Conservation (phyloP, 1,284 basidiomycete species). For the Tilletia horrida region DNA sequence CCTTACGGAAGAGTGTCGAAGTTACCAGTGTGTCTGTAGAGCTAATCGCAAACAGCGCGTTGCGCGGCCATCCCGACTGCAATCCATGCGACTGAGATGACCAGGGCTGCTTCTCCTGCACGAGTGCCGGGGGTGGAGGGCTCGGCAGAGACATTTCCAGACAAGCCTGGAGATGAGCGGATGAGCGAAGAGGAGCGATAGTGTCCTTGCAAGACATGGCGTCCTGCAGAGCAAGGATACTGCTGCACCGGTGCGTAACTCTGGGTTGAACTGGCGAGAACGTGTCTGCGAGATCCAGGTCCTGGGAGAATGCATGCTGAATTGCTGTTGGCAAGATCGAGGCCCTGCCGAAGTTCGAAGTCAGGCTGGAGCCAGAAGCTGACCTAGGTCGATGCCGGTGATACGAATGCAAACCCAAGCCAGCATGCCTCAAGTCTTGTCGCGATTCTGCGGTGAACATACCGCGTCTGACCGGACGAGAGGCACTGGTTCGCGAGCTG, state of each 20-base stretch:
- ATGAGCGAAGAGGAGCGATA: not conserved
- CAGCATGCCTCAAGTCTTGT: not conserved
- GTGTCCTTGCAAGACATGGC: not conserved
- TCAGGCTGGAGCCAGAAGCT: not conserved
- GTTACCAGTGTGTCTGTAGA: constrained; percentile 6
- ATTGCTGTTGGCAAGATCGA: constrained; percentile 2
- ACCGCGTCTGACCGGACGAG: not conserved
- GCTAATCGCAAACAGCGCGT: not conserved
- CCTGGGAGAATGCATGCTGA: not conserved
- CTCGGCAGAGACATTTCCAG: not conserved
- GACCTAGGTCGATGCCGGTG: not conserved
- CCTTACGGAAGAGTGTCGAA: not conserved
- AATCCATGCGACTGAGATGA: not conserved
- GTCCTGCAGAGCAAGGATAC: not conserved
- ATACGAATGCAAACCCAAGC: too few species aligned
- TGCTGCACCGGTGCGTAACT: not conserved
- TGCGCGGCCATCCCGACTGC: not conserved
- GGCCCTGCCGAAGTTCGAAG: constrained; percentile 1
- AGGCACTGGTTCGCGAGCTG: constrained; percentile 3
- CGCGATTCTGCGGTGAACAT: not conserved
- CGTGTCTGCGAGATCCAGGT: not conserved
- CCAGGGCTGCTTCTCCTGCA: not conserved
- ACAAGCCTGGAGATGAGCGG: not conserved
- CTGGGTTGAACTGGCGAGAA: constrained; percentile 2
- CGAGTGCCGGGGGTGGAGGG: not conserved